phyloP scores from a whole-genome alignment of 108 stramenopile genomes.

The Schizochytrium sp. region DNA sequence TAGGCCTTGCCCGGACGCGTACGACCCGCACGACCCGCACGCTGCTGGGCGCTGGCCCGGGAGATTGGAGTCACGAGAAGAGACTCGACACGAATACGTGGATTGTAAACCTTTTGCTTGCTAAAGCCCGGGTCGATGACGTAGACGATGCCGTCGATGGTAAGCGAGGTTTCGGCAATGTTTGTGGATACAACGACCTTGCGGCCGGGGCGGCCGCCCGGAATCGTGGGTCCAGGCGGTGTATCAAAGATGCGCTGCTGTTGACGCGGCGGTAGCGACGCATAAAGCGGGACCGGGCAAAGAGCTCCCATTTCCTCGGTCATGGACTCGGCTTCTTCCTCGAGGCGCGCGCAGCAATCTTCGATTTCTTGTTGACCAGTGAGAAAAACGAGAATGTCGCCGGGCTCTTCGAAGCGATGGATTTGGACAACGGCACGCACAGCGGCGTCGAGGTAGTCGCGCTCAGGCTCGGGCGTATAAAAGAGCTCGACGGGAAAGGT shows the following conservation, averaged over 20 bases:
- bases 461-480: constrained; percentile 90
- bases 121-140: constrained; percentile 98
- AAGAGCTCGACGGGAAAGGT: constrained; percentile 95
- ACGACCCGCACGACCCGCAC: constrained; percentile 89
- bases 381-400: constrained; percentile 93
- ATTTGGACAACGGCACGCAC: constrained; percentile 90
- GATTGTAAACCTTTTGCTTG: constrained; percentile 99
- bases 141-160: constrained; percentile 98
- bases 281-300: constrained; percentile 89
- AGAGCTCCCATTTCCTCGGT: constrained; percentile 64
- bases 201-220: constrained; percentile 83
- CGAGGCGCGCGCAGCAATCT: constrained; percentile 84
- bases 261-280: constrained; percentile 81
- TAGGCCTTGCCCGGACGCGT: constrained; percentile 98
- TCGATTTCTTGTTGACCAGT: constrained; percentile 99
- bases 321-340: constrained; percentile 54
- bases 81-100: constrained; percentile 91
- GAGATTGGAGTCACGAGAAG: constrained; percentile 95
- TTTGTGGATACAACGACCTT: constrained; percentile 97
- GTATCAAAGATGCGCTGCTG: constrained; percentile 82
- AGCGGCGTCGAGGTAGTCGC: constrained; percentile 96
- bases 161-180: constrained; percentile 95
- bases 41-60: constrained; percentile 83
- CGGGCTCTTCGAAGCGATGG: constrained; percentile 89
- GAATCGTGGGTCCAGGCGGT: no score